A percentile compares a stretch with the other conserved stretches of the same genome.
Evolutionary conservation across 805 yeast genomes (phyloP).

Genomic region (Candida krabiensis): DNA sequence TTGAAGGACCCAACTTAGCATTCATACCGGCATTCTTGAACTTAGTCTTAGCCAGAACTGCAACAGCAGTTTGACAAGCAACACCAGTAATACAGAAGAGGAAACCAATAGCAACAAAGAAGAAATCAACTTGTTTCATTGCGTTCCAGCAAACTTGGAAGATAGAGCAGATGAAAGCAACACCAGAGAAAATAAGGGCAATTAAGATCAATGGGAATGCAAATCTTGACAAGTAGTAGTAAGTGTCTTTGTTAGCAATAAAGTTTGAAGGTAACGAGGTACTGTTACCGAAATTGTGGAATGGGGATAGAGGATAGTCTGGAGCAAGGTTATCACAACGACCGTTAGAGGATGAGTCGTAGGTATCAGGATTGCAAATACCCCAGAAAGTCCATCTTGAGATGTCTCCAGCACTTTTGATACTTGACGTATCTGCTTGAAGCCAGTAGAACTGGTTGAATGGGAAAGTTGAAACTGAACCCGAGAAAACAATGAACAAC

Average conservation of each 20-base stretch:
- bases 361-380: slow-evolving; percentile 47
- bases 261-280: slow-evolving; percentile 54
- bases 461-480: slow-evolving; percentile 58
- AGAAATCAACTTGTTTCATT: slow-evolving; percentile 53
- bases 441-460: slow-evolving; percentile 69
- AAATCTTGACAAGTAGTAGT: slow-evolving; percentile 65
- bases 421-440: slow-evolving; percentile 61
- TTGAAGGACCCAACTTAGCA: slow-evolving; percentile 54
- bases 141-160: slow-evolving; percentile 57
- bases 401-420: slow-evolving; percentile 41
- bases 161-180: slow-evolving; percentile 55
- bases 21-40: slow-evolving; percentile 49
- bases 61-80: slow-evolving; percentile 70
- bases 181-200: slow-evolving; percentile 61
- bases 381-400: slow-evolving; percentile 91
- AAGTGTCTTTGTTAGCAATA: slow-evolving; percentile 51
- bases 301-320: slow-evolving; percentile 73
- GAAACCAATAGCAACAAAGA: slow-evolving; percentile 51
- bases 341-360: slow-evolving; percentile 27
- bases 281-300: slow-evolving; percentile 64
- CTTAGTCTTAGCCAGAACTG: slow-evolving; percentile 71
- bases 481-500: slow-evolving; percentile 62
- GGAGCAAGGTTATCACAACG: slow-evolving; percentile 50
- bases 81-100: slow-evolving; percentile 63
- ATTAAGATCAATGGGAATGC: slow-evolving; percentile 62